phyloP scores from a whole-genome alignment of 202 grass and related monocot species.

The Brachypodium distachyon region DNA sequence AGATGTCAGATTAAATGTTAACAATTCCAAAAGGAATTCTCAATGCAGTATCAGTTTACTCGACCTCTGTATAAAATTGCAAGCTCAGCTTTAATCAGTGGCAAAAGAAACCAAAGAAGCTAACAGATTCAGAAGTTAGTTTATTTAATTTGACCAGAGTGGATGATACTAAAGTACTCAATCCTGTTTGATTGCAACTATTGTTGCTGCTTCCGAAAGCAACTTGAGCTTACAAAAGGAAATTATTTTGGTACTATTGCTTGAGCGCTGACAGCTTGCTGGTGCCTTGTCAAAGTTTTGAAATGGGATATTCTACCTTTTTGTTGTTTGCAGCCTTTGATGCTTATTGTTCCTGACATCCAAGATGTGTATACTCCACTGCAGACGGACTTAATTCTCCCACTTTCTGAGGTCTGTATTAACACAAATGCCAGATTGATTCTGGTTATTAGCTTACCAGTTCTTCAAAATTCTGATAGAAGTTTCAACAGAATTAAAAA shows the following conservation, averaged over 20 bases:
- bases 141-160: background rate
- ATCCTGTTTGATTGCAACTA: background rate
- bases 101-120: background rate
- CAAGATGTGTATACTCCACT: slow-evolving; percentile 86
- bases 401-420: slow-evolving; percentile 53
- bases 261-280: background rate
- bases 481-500: background rate
- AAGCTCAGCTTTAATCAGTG: background rate
- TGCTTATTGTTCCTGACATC: slow-evolving; percentile 81
- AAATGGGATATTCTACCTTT: slow-evolving; percentile 2
- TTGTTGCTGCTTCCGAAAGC: background rate
- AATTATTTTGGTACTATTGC: background rate
- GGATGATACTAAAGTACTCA: background rate
- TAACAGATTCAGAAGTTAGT: background rate
- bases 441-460: background rate
- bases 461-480: background rate
- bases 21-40: background rate
- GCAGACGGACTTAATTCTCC: slow-evolving; percentile 68
- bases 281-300: background rate
- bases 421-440: background rate
- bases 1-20: background rate
- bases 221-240: background rate
- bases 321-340: slow-evolving; percentile 59
- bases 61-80: background rate
- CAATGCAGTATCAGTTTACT: background rate